Base-by-base conservation (phyloP, 768 basidiomycete species). In the Rhizopogon vinicolor region DNA sequence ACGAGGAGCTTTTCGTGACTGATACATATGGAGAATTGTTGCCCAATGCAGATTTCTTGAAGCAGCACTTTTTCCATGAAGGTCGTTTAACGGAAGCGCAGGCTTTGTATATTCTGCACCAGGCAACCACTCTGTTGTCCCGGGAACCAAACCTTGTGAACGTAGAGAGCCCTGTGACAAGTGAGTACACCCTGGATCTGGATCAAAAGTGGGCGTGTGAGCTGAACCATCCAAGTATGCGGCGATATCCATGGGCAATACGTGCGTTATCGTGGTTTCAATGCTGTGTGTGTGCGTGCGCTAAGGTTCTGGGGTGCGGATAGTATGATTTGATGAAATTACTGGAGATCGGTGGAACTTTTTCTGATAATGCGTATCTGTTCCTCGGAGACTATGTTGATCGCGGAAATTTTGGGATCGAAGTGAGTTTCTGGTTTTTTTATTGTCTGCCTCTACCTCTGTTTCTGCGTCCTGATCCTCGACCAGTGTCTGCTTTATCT, bases 211-310 rank as follows among this genome's bases (percentile, higher is more conserved):
- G 3, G 50, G 44, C 51, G 52, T 37, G 43, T 63, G 59, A 55
- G 29, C 45, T 45, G 29, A 55, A 29, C 18, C 35, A 29, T 61
- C 54, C 2, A 62, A 95, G 94, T 98, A 61, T 96, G 94, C 66
- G 95, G 95, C 19, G 95, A 98, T 75, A 93, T 98, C 44, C 95
- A 98, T 64, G 95, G 95, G 9, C 95, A 98, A 88, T 98, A 93
- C 71, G 94, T 95, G 63, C 68, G 75, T 67, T 69, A 41, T 31
- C 25, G 62, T 55, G 2, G 5, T 4, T 31, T 7, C 43, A 31
- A 29, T 55, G 12, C 31, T 29, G 41, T 54, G 44, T 29, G 33
- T 13, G 7, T 10, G n/a, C 28, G 3, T 33, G 31, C 14, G 43
- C 55, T 42, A 49, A 49, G 35, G 48, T 49, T 49, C 39, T 25